Evolutionary conservation across 192 early-diverging fungal genomes (phyloP).

Genomic region (Funneliformis geosporum): DNA sequence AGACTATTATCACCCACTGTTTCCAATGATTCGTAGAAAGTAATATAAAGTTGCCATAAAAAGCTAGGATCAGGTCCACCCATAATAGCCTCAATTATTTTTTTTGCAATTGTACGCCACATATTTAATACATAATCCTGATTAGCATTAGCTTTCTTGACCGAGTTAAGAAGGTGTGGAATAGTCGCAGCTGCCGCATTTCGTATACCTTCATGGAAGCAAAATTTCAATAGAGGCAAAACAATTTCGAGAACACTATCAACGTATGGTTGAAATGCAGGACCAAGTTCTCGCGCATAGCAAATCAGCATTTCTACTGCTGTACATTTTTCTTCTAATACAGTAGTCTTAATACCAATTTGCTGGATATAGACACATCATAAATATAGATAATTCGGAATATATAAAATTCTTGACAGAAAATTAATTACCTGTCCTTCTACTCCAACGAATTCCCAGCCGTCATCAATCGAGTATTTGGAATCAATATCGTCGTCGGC

Average conservation of each 20-base stretch:
- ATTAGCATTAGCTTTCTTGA: slow-evolving; percentile 54
- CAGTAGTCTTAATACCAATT: slow-evolving; percentile 92
- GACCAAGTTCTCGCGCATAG: slow-evolving; percentile 91
- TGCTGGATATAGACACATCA: slow-evolving; percentile 44
- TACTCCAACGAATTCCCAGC: slow-evolving; percentile 94
- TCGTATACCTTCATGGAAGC: slow-evolving; percentile 96
- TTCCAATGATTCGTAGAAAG: slow-evolving; percentile 75
- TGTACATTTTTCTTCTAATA: slow-evolving; percentile 97
- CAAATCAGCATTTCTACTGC: slow-evolving; percentile 97
- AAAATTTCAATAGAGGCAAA: slow-evolving; percentile 91
- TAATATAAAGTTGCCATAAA: slow-evolving; percentile 73
- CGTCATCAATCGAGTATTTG: slow-evolving; percentile 93
- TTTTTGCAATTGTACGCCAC: slow-evolving; percentile 75
- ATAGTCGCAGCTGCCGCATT: slow-evolving; percentile 83
- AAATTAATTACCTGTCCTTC: slow-evolving; percentile 64
- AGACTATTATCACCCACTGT: slow-evolving; percentile 67
- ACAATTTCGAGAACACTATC: slow-evolving; percentile 81
- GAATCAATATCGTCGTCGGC: slow-evolving; percentile 76
- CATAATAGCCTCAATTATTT: slow-evolving; percentile 77
- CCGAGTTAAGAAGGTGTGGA: slow-evolving; percentile 72
- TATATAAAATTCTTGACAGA: neutral
- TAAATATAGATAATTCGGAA: neutral
- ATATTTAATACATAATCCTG: slow-evolving; percentile 58
- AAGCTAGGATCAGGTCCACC: slow-evolving; percentile 83
- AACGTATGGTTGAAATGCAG: slow-evolving; percentile 86